phyloP scores from a whole-genome alignment of 345 rosid genomes.

The Anastatica hierochuntica region DNA sequence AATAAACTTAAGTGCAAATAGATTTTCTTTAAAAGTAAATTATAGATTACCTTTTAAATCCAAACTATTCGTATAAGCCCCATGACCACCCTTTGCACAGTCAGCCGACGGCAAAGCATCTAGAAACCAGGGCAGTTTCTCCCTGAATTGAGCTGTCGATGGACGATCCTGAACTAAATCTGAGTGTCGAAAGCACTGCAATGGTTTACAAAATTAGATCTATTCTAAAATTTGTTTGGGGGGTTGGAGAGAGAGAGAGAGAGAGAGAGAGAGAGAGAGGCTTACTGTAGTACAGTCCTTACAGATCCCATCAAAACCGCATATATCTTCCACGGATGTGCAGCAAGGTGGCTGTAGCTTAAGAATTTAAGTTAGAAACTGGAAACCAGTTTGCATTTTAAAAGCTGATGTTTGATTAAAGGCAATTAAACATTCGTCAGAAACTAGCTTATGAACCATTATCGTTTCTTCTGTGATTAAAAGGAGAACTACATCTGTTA shows the following conservation, averaged over 20 bases:
- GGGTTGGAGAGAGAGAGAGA: neutral
- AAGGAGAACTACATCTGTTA: neutral
- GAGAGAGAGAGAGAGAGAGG: neutral
- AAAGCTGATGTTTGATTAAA: constrained; percentile 12
- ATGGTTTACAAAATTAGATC: constrained; percentile 25
- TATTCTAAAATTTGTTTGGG: constrained; percentile 8
- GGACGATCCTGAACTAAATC: constrained; percentile 71
- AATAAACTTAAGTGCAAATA: neutral
- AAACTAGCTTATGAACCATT: constrained; percentile 2
- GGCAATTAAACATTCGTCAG: constrained; percentile 3
- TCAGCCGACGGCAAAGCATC: constrained; percentile 94
- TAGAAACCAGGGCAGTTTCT: constrained; percentile 91
- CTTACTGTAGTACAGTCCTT: constrained; percentile 89
- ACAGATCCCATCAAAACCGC: constrained; percentile 67
- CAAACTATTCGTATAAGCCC: constrained; percentile 81
- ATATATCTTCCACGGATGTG: constrained; percentile 55
- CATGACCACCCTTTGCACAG: constrained; percentile 98
- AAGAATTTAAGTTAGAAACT: constrained; percentile 13
- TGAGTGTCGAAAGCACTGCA: constrained; percentile 79
- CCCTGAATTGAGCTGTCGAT: constrained; percentile 63
- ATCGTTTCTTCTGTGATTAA: neutral
- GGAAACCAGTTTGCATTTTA: constrained; percentile 8
- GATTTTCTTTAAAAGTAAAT: constrained; percentile 2
- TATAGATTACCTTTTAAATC: constrained; percentile 51
- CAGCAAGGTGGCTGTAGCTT: constrained; percentile 81